These are phyloP conservation scores for Psilocybe subaeruginosa DNA, from an alignment of 768 basidiomycete genomes.

Conservation along the genomic window DNA sequence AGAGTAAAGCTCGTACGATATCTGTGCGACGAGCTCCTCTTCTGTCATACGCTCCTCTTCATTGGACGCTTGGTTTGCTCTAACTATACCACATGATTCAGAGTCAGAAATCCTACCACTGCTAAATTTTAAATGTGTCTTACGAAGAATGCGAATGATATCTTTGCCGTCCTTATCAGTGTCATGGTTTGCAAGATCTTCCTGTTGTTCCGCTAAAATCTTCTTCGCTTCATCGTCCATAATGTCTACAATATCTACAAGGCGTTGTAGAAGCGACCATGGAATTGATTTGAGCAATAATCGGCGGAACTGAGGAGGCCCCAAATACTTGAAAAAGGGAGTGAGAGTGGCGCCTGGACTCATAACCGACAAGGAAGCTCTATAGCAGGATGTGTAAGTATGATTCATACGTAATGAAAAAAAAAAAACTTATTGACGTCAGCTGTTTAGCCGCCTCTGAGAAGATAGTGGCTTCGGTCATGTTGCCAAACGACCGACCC, in stretches of 20 bases:
- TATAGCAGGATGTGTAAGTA: neutral
- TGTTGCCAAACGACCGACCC: constrained; percentile 4
- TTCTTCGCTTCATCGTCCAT: constrained; percentile 4
- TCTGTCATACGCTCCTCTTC: constrained; percentile 5
- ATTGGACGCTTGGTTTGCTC: constrained; percentile 1
- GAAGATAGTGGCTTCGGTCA: constrained; percentile 2
- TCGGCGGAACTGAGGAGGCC: neutral
- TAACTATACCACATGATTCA: neutral
- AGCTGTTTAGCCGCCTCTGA: constrained; percentile 3
- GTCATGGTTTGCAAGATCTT: neutral
- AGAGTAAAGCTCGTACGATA: neutral
- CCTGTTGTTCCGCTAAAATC: constrained; percentile 4
- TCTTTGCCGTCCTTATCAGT: neutral
- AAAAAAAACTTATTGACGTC: neutral
- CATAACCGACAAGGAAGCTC: constrained; percentile 6
- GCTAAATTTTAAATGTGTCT: neutral
- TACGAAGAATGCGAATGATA: neutral
- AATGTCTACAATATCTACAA: constrained; percentile 7
- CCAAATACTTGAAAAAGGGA: constrained; percentile 4
- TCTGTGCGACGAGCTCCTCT: constrained; percentile 3
- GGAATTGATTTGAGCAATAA: constrained; percentile 5
- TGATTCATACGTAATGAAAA: neutral
- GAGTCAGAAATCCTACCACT: neutral
- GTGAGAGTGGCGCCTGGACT: constrained; percentile 3
- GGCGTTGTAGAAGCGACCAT: constrained; percentile 1